Evolutionary conservation across 805 yeast genomes (phyloP).

Genomic region (Hanseniaspora taiwanica): DNA sequence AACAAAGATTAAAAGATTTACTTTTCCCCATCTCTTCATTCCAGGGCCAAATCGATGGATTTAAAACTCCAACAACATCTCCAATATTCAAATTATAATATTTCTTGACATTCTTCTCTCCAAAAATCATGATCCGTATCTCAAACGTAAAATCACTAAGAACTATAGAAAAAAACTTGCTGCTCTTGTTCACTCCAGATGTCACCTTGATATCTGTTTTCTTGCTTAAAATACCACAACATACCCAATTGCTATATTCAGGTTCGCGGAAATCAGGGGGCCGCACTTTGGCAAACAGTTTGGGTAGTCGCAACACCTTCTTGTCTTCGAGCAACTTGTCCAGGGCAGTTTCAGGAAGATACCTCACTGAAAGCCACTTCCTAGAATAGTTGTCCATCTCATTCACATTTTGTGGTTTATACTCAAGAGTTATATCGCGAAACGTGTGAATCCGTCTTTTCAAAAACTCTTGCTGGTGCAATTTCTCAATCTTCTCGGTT

Average conservation of each 20-base stretch:
- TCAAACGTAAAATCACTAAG: constrained; percentile 56
- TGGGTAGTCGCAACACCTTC: constrained; percentile 43
- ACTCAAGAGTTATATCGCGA: constrained; percentile 14
- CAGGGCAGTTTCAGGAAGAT: constrained; percentile 28
- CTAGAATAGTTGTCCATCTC: constrained; percentile 37
- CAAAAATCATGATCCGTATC: constrained; percentile 51
- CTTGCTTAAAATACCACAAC: constrained; percentile 50
- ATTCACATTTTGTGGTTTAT: constrained; percentile 22
- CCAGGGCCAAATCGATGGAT: constrained; percentile 48
- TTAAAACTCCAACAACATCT: constrained; percentile 57
- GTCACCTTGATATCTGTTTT: constrained; percentile 44
- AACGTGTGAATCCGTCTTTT: constrained; percentile 29
- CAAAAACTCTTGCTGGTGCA: constrained; percentile 17
- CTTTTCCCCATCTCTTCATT: constrained; percentile 14
- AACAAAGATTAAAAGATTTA: constrained; percentile 39
- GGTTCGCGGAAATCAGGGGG: constrained; percentile 67
- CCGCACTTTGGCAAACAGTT: constrained; percentile 46
- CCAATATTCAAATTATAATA: constrained; percentile 69
- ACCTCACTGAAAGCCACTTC: constrained; percentile 31
- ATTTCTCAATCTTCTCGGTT: constrained; percentile 13
- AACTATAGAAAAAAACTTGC: constrained; percentile 46
- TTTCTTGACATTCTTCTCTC: constrained; percentile 44
- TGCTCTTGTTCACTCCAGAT: constrained; percentile 22
- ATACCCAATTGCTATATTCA: constrained; percentile 57
- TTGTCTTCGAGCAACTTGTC: constrained; percentile 30